Evolutionary conservation across 768 basidiomycete species (phyloP), one percentile per base, ranked within the genome.

Genomic region (Hortiboletus campestris): DNA sequence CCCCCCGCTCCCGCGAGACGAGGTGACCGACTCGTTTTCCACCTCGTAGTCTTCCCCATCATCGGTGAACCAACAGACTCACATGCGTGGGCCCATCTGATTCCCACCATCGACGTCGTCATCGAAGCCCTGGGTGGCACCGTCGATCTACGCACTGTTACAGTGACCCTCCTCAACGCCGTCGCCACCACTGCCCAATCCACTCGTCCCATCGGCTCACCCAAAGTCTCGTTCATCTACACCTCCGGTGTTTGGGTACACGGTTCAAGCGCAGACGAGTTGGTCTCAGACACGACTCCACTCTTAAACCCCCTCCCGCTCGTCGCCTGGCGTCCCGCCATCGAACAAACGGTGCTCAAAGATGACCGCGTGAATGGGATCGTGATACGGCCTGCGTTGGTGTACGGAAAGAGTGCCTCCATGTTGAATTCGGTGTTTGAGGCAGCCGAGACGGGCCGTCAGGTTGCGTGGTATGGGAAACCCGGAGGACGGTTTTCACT

Each of bases 141-240:
- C n/a, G 39, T 25, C 16, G 56, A 60, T 32, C 32, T n/a, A 49
- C 55, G 47, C n/a, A n/a, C n/a, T n/a, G n/a, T 70, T 2, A 49
- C 63, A 11, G 44, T 67, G 29, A 49, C 53, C 17, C 46, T 71
- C 4, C 57, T 65, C 22, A 49, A 60, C 6, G 62, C 59, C 3
- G 42, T 62, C 7, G 59, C 53, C 4, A 57, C 62, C 32, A 41
- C 55, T 29, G 63, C 69, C 4, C 29, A 57, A 19, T 48, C 54
- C 16, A 36, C 58, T 6, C 65, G 65, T 28, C 66, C 63, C 0
- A n/a, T 34, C 4, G 58, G 57, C 6, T 57, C 62, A 1, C 63
- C 70, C 20, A 72, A 74, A 51, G 29, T 72, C 7, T 62, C 68
- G 4, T 74, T 63, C 53, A 70, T 74, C 50, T 69, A 69, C 52